Percentiles rank a stretch among this genome's conserved stretches.
phyloP scores from a whole-genome alignment of 1,284 basidiomycete genomes.

The Exobasidium rhododendri region DNA sequence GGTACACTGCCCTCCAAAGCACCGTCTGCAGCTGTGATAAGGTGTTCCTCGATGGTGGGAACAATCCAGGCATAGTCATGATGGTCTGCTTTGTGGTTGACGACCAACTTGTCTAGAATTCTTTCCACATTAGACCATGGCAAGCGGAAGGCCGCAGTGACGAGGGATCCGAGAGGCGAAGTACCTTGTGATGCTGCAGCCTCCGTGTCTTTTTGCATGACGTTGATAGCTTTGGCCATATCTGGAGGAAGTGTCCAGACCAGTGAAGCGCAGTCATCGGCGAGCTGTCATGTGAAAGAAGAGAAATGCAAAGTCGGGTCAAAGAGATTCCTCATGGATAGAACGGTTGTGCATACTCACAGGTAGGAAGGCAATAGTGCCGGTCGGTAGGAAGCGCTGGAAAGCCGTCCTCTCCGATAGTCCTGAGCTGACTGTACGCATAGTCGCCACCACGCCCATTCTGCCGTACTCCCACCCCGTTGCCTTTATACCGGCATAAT shows the following conservation, averaged over 20 bases:
- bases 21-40: slow-evolving; percentile 25
- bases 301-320: slow-evolving; percentile 5
- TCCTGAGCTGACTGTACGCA: slow-evolving; percentile 56
- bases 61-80: slow-evolving; percentile 33
- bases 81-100: slow-evolving; percentile 60
- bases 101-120: slow-evolving; percentile 64
- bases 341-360: too few relatives aligned
- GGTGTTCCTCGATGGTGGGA: slow-evolving; percentile 23
- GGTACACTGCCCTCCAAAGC: slow-evolving; percentile 57
- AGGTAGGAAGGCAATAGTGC: slow-evolving; percentile 90
- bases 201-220: slow-evolving; percentile 59
- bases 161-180: slow-evolving; percentile 66
- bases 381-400: slow-evolving; percentile 91
- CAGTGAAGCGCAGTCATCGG: slow-evolving; percentile 73
- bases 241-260: slow-evolving; percentile 89
- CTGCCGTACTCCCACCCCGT: slow-evolving; percentile 90
- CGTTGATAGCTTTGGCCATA: slow-evolving; percentile 71
- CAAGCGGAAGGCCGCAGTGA: slow-evolving; percentile 88
- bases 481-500: slow-evolving; percentile 78
- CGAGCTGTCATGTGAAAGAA: slow-evolving; percentile 56
- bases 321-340: background rate
- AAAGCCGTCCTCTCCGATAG: slow-evolving; percentile 68
- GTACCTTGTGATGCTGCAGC: slow-evolving; percentile 4
- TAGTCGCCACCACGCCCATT: slow-evolving; percentile 85
- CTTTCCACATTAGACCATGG: slow-evolving; percentile 72